These are phyloP conservation scores for Leccinum fibrillosum DNA, from an alignment of 768 basidiomycete genomes.

Conservation along the genomic window DNA sequence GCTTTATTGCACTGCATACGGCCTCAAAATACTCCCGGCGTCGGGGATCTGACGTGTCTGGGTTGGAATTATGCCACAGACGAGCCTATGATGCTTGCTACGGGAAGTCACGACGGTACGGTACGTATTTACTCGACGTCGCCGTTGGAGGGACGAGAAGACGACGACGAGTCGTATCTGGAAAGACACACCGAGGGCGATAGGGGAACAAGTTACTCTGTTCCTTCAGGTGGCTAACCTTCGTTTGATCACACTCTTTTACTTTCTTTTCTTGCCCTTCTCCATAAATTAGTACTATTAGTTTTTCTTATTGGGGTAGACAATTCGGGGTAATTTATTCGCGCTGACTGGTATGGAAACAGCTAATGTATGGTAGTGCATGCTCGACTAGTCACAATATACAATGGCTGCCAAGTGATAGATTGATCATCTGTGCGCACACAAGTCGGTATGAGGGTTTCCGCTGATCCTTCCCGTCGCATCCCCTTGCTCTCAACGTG, in stretches of 20 bases:
- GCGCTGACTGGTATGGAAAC: conserved; percentile 19
- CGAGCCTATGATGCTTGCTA: conserved; percentile 54
- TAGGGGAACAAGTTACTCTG: conserved; percentile 22
- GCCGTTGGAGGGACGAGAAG: conserved; percentile 21
- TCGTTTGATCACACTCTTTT: conserved; percentile 4
- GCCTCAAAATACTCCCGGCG: conserved; percentile 46
- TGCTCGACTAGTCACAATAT: conserved; percentile 18
- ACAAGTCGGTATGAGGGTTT: conserved; percentile 1
- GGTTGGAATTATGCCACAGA: conserved; percentile 73
- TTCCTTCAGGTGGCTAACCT: conserved; percentile 27
- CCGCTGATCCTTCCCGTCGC: neutral
- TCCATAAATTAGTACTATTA: conserved; percentile 4
- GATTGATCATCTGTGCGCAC: conserved; percentile 1
- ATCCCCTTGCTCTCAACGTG: conserved; percentile 17
- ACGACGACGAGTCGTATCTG: conserved; percentile 23
- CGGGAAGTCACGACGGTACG: conserved; percentile 74
- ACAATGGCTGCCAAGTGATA: conserved; percentile 13
- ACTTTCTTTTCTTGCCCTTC: neutral
- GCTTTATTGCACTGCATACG: conserved; percentile 68
- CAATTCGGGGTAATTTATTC: conserved; percentile 21
- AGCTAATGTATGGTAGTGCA: conserved; percentile 27
- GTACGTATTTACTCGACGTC: conserved; percentile 69
- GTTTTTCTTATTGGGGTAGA: conserved; percentile 17
- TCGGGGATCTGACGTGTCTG: conserved; percentile 72
- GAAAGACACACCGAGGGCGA: conserved; percentile 25